Evolutionary conservation across 345 rosid genomes (phyloP), one percentile per base, ranked within the genome.

Genomic region (Hypericum androsaemum): DNA sequence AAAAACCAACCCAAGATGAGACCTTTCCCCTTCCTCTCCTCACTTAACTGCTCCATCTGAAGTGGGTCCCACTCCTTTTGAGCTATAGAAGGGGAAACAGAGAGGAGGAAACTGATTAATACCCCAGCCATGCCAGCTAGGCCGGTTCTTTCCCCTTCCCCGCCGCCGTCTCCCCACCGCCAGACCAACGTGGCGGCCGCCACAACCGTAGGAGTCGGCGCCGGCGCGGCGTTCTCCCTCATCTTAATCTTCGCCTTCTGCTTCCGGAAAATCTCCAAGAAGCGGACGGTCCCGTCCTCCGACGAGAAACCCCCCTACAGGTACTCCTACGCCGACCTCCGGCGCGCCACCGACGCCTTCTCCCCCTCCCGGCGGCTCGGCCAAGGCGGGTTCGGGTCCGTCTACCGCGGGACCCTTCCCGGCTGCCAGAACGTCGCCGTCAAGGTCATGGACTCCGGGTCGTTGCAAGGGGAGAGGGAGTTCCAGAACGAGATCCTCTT

Each of bases 371-470:
- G 76, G 62, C 88, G 79, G 28, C 81, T 92, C 41, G 98, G 98
- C 8, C 97, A 83, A 46, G 98, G 98, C 0, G 98, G 98, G 10
- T 92, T 85, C 48, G 97, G 98, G n/a, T 80, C 96, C 28, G 96
- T 90, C 12, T 90, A 68, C 66, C 80, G 82, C 11, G 90, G 80
- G 5, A 54, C 71, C 8, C 77, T 80, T 6, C 71, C 83, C 37
- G 51, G 53, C 16, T 71, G 5, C 53, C 64, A 65, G n/a, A 56
- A 61, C 12, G 71, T 84, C 7, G 98, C 96, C 50, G 87, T 90
- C 52, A 90, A 90, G 66, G 78, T 82, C 41, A 87, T 90, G 96
- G 98, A 90, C 69, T 77, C 81, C 5, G 90, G 96, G 8, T 87
- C 98, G 10, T 77, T 90, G 16, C 98, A 90, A 44, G 95, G 95